Base-by-base conservation (phyloP, 2,329 filamentous ascomycete species). In the Lecanosticta acicola region DNA sequence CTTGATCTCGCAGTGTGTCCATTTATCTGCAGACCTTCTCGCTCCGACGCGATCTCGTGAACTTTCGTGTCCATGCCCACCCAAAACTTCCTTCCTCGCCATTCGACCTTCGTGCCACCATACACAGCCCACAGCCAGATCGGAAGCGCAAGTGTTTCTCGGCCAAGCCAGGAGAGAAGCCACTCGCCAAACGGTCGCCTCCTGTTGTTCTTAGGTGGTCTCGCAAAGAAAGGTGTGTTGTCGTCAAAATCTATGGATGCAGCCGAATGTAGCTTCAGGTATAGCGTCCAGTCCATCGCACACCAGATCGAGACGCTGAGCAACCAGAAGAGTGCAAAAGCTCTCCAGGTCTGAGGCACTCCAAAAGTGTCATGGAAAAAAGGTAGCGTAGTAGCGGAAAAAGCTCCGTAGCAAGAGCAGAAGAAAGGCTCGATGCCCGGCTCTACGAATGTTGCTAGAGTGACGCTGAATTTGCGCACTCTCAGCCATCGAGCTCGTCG, bases 401-500 rank as follows among this genome's bases (percentile, higher is more conserved):
- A 94, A 1, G 88, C 79, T 35, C 89, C 81, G 60, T 94, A 89
- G 0, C 83, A 69, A 17, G 84, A 88, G 68, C 89, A 96, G 0
- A 97, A 63, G 26, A 98, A 77, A 20, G 84, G 85, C 66, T 98
- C 93, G 0, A 94, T 89, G 2, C 89, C 90, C 0, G 91, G 93
- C 63, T 98, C 93, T 2, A 96, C 87, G 1, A 96, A 71, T 0
- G 94, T 97, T 0, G 93, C 94, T 0, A 85, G 73, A 1, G 87
- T 77, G 11, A 98, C 93, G 0, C 91, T 96, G 72, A 88, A 97
- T 66, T 98, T 98, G 37, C 93, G 77, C 1, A 95, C 94, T 4
- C 93, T 80, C 18, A 97, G 73, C 93, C 93, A 98, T 41, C 93
- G 79, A 3, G 90, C 83, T 18, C 93, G 79, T 10, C 93, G 82